A percentile compares a stretch with the other conserved stretches of the same genome.
Conservation (phyloP, 2,329 filamentous ascomycete species). For the Monosporascus sp. region DNA sequence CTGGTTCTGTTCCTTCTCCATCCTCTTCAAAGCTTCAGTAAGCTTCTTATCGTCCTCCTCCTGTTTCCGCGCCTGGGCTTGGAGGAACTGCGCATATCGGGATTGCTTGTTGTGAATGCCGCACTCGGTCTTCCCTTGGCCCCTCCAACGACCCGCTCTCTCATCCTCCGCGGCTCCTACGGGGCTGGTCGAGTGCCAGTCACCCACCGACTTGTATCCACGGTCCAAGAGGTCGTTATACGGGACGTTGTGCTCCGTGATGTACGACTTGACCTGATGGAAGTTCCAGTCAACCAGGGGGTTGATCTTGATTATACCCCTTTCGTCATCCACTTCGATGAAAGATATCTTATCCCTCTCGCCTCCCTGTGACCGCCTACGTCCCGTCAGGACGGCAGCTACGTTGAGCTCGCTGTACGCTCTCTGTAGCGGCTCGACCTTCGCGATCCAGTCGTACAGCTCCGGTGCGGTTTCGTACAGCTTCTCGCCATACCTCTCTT, state of each 20-base stretch:
- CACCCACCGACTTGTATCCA: constrained; percentile 97
- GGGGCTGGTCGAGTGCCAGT: constrained; percentile 95
- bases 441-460: constrained; percentile 93
- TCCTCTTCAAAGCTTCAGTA: constrained; percentile 15
- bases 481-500: constrained; percentile 71
- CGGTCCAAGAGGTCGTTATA: constrained; percentile 88
- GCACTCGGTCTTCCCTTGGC: constrained; percentile 91
- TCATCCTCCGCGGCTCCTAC: constrained; percentile 91
- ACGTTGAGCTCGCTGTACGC: constrained; percentile 85
- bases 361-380: constrained; percentile 85
- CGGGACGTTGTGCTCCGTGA: constrained; percentile 79
- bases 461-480: constrained; percentile 84
- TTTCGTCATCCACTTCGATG: constrained; percentile 83
- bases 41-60: constrained; percentile 37
- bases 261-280: constrained; percentile 80
- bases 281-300: constrained; percentile 94
- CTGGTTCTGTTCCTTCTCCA: constrained; percentile 7
- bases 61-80: constrained; percentile 65
- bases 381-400: constrained; percentile 85
- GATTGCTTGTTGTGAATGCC: constrained; percentile 98
- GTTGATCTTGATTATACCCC: constrained; percentile 94
- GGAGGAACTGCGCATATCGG: constrained; percentile 80
- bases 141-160: constrained; percentile 95
- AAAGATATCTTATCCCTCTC: constrained; percentile 87
- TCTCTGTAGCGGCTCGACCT: constrained; percentile 92